Conservation (phyloP, 2,329 filamentous ascomycete genomes). For the Exophiala spinifera region DNA sequence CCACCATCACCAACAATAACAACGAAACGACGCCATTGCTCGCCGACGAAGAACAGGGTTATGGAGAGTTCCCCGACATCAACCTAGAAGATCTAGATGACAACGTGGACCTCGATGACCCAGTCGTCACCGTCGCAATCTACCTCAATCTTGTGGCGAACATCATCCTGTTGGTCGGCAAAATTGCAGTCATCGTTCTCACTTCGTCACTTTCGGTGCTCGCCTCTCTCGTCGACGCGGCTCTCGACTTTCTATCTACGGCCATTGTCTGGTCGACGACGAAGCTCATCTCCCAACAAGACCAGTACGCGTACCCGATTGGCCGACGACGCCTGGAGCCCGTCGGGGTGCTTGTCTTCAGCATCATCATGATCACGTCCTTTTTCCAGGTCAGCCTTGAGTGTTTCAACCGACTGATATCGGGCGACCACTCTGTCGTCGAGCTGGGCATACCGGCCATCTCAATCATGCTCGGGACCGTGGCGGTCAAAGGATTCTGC, state of each 20-base stretch:
- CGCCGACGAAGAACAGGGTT: conserved; percentile 32
- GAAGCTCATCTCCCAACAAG: conserved; percentile 67
- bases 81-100: conserved; percentile 40
- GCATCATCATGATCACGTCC: conserved; percentile 80
- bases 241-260: conserved; percentile 76
- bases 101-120: conserved; percentile 65
- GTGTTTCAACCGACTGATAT: conserved; percentile 62
- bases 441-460: conserved; percentile 70
- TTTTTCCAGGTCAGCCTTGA: conserved; percentile 75
- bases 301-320: conserved; percentile 75
- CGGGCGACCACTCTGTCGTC: conserved; percentile 65
- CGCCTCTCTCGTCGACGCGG: conserved; percentile 74
- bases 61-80: conserved; percentile 44
- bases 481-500: conserved; percentile 75
- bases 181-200: conserved; percentile 71
- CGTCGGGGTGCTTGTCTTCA: conserved; percentile 76
- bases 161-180: conserved; percentile 67
- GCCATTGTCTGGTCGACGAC: conserved; percentile 79
- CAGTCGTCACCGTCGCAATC: conserved; percentile 80
- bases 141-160: conserved; percentile 83
- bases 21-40: conserved; percentile 68
- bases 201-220: conserved; percentile 77
- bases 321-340: conserved; percentile 74
- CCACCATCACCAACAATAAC: too few relatives aligned
- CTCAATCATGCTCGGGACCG: conserved; percentile 74